phyloP scores from a whole-genome alignment of 495 filamentous ascomycete species.

The Hypomontagnella monticulosa region DNA sequence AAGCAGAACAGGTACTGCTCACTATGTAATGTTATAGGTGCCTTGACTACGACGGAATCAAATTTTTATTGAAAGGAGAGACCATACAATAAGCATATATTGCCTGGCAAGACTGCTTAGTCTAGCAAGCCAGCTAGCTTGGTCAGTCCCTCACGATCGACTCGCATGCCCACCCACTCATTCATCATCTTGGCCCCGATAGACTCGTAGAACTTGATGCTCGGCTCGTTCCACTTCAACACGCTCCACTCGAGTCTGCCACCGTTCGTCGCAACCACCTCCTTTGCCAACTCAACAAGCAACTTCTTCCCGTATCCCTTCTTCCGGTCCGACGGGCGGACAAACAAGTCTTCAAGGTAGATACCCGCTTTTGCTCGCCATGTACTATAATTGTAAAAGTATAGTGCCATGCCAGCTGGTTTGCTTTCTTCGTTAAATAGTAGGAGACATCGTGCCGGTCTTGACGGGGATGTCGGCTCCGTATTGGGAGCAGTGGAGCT shows the following conservation, averaged over 20 bases:
- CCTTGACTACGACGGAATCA: background rate
- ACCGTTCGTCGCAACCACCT: slow-evolving; percentile 75
- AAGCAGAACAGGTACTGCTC: background rate
- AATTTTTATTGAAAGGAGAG: background rate
- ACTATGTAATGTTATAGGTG: background rate
- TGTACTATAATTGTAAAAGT: slow-evolving; percentile 73
- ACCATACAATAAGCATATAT: background rate
- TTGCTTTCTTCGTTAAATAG: slow-evolving; percentile 52
- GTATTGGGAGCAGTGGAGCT: slow-evolving; percentile 49
- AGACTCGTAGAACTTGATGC: slow-evolving; percentile 85
- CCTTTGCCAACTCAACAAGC: slow-evolving; percentile 78
- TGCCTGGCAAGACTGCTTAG: slow-evolving; percentile 19
- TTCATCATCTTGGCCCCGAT: slow-evolving; percentile 83
- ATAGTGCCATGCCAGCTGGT: slow-evolving; percentile 66
- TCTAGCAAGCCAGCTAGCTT: slow-evolving; percentile 64
- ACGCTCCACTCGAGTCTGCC: slow-evolving; percentile 91
- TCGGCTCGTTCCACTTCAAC: slow-evolving; percentile 89
- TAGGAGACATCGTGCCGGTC: slow-evolving; percentile 59
- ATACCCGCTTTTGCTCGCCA: slow-evolving; percentile 89
- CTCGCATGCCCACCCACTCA: slow-evolving; percentile 92
- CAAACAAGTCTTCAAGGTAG: slow-evolving; percentile 93
- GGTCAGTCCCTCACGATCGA: slow-evolving; percentile 75
- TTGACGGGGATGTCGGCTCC: slow-evolving; percentile 52
- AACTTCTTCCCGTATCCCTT: slow-evolving; percentile 82
- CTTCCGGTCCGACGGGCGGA: slow-evolving; percentile 73